Percentiles rank a stretch among this genome's conserved stretches.
Evolutionary conservation across 2,329 filamentous ascomycete species (phyloP).

Genomic region (Apiospora koreana): DNA sequence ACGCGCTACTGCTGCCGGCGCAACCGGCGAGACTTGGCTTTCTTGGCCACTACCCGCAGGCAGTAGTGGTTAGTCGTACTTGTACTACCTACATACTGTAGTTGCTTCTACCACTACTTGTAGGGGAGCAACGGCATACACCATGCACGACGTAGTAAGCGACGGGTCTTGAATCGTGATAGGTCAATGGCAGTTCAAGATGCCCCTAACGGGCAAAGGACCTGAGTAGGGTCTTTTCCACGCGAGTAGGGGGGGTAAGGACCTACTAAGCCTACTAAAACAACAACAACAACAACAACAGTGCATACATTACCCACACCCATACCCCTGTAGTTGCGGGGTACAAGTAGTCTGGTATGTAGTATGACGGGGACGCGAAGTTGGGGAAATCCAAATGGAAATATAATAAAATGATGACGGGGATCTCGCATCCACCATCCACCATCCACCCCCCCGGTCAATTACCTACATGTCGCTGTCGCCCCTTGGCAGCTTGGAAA

Average conservation of each 20-base stretch:
- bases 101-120: too few species aligned
- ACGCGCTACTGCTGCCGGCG: background rate
- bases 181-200: background rate
- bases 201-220: background rate
- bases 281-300: background rate
- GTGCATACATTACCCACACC: too few species aligned
- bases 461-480: background rate
- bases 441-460: background rate
- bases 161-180: background rate
- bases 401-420: background rate
- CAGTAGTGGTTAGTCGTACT: too few species aligned
- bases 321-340: background rate
- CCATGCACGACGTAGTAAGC: too few species aligned
- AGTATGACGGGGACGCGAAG: background rate
- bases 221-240: background rate
- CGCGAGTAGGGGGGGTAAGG: background rate
- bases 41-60: background rate
- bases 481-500: background rate
- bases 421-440: background rate
- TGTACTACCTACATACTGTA: too few species aligned
- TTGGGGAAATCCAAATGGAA: background rate
- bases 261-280: background rate
- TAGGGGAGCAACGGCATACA: background rate
- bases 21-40: background rate
- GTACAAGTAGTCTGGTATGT: too few species aligned